These are phyloP conservation scores for Colletotrichum filicis DNA, from an alignment of 2,329 filamentous ascomycete genomes.

Conservation along the genomic window DNA sequence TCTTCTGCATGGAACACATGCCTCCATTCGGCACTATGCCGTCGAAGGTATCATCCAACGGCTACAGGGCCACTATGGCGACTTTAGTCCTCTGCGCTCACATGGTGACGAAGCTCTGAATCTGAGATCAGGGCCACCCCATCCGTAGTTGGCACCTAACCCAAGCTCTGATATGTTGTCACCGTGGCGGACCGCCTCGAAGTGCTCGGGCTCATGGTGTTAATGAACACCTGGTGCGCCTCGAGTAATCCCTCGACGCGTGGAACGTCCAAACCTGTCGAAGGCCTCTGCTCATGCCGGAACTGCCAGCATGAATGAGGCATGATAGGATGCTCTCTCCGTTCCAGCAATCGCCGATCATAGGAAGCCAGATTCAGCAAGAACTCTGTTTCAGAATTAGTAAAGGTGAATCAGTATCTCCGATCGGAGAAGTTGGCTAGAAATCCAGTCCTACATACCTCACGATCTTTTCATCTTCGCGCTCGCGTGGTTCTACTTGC, in stretches of 20 bases:
- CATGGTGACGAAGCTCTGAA: neutral
- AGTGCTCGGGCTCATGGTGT: neutral
- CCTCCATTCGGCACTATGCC: neutral
- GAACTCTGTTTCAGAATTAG: conserved; percentile 55
- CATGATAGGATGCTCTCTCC: conserved; percentile 2
- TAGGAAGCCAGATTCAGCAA: conserved; percentile 71
- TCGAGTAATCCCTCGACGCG: neutral
- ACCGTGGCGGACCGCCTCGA: neutral
- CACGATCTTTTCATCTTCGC: conserved; percentile 99
- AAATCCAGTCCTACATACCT: conserved; percentile 72
- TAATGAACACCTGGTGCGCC: neutral
- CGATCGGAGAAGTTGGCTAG: conserved; percentile 38
- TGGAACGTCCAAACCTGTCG: neutral
- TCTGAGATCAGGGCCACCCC: neutral
- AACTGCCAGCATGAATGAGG: neutral
- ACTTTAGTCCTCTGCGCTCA: neutral
- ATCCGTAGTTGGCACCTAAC: neutral
- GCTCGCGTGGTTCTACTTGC: conserved; percentile 90
- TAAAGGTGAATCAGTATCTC: conserved; percentile 37
- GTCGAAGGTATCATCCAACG: neutral
- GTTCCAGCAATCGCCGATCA: conserved; percentile 44
- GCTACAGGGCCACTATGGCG: neutral
- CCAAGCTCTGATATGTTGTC: neutral
- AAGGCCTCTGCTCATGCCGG: neutral
- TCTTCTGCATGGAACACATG: neutral